Evolutionary conservation across 2,329 filamentous ascomycete species (phyloP), one percentile per base, ranked within the genome.

Genomic region (Chaetomiaceae sp.): DNA sequence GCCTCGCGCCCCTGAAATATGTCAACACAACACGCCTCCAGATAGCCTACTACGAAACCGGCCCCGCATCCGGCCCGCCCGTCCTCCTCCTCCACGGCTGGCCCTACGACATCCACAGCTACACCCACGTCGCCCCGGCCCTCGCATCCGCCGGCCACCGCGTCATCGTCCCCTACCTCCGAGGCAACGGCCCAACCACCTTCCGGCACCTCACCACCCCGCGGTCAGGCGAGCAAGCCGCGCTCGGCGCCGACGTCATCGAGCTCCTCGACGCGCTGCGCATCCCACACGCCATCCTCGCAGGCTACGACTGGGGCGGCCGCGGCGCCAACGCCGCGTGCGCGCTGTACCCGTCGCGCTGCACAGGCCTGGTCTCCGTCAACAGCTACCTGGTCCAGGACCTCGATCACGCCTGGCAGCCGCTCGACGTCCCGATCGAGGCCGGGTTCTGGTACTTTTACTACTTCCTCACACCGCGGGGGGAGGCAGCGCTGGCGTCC

Each of bases 401-500:
- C 23, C 20, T 46, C 27, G 43, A 46, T 4, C 32, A 34, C 13
- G 43, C 43, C 18, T 46, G 30, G 43, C 30, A 36, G 32, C 43
- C 43, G 43, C 43, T 46, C 5, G 44, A 47, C 16, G 44, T 37
- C 20, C 21, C n/a, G 13, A 29, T 47, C n/a, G 44, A 47, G 44
- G 44, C 44, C 7, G 44, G 44, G 29, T 47, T 47, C 16, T 47
- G 44, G 44, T 47, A 47, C 11, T 47, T 47, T 23, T 47, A 47
- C 21, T 47, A 47, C 25, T 47, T 47, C 7, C 6, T 47, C 21
- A 47, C 44, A 33, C 44, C 44, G 30, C 32, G 43, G n/a, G 43
- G 43, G 11, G 43, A 46, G 43, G 43, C 43, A 3, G 43, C n/a
- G 18, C 20, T 46, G 43, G 43, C 43, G 43, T 21, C 20, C 14